phyloP scores from a whole-genome alignment of 805 yeast species.

The Ogataea siamensis region DNA sequence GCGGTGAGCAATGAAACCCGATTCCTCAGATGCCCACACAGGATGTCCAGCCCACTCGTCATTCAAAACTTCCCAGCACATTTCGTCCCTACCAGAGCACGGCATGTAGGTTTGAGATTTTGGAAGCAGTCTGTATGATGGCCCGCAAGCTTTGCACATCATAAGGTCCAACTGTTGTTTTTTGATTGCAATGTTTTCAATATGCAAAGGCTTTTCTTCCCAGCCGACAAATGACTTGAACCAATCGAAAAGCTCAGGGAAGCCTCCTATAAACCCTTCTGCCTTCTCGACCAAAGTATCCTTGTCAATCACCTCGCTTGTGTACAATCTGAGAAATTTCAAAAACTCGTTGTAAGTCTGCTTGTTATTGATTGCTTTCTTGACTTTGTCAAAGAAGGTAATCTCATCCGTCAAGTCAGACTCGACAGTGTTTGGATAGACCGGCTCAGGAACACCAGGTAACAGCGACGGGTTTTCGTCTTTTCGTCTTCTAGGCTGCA shows the following conservation, averaged over 20 bases:
- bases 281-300: constrained; percentile 78
- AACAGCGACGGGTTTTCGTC: constrained; percentile 65
- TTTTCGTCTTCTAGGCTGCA: constrained; percentile 23
- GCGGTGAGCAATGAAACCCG: constrained; percentile 98
- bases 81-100: constrained; percentile 96
- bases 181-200: constrained; percentile 83
- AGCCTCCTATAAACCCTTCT: constrained; percentile 80
- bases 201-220: constrained; percentile 78
- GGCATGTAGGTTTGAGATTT: constrained; percentile 95
- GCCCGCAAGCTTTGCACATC: constrained; percentile 91
- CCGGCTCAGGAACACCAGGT: constrained; percentile 85
- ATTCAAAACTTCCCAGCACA: constrained; percentile 98
- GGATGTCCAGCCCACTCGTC: constrained; percentile 99
- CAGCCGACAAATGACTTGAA: constrained; percentile 89
- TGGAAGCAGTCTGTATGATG: constrained; percentile 89
- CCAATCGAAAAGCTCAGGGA: constrained; percentile 81
- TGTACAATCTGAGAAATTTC: constrained; percentile 80
- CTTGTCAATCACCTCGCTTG: constrained; percentile 88
- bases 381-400: constrained; percentile 86
- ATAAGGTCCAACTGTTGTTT: constrained; percentile 90
- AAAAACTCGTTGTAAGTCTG: constrained; percentile 90
- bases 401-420: constrained; percentile 80
- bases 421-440: constrained; percentile 52
- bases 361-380: constrained; percentile 82
- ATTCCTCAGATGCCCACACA: constrained; percentile 99